Conservation (phyloP, 2,329 filamentous ascomycete species). For the Orbilia blumenaviensis region DNA sequence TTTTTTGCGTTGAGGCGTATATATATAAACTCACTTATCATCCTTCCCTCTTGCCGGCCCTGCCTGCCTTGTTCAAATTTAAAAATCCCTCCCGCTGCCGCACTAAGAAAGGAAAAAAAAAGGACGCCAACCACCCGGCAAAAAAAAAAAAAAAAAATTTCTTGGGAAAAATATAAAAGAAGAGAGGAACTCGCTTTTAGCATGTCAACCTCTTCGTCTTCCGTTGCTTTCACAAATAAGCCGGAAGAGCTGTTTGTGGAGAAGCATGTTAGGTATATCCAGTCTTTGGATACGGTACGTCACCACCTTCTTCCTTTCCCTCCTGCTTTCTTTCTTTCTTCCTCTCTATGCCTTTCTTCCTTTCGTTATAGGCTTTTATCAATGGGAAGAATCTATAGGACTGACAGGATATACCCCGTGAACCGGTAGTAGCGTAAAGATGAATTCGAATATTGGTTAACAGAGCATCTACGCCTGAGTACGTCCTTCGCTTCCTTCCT, state of each 20-base stretch:
- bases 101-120: not conserved
- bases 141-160: not conserved
- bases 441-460: slow-evolving; percentile 97
- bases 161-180: too few relatives aligned
- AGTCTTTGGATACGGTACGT: slow-evolving; percentile 84
- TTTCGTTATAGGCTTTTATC: slow-evolving; percentile 54
- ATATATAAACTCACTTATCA: slow-evolving; percentile 33
- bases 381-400: not conserved
- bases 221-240: slow-evolving; percentile 40
- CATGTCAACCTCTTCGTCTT: not conserved
- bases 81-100: not conserved
- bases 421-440: slow-evolving; percentile 69
- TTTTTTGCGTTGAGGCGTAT: slow-evolving; percentile 50
- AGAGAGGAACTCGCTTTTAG: too few relatives aligned
- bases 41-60: not conserved
- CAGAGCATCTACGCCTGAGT: slow-evolving; percentile 89
- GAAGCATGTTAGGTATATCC: slow-evolving; percentile 89
- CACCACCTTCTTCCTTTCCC: slow-evolving; percentile 35
- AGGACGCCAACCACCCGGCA: not conserved
- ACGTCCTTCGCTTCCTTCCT: not conserved
- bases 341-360: slow-evolving; percentile 37
- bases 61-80: not conserved
- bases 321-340: slow-evolving; percentile 45
- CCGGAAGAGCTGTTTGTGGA: slow-evolving; percentile 61
- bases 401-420: slow-evolving; percentile 6